phyloP scores from a whole-genome alignment of 192 early-diverging fungal genomes.

The Coemansia sp. region DNA sequence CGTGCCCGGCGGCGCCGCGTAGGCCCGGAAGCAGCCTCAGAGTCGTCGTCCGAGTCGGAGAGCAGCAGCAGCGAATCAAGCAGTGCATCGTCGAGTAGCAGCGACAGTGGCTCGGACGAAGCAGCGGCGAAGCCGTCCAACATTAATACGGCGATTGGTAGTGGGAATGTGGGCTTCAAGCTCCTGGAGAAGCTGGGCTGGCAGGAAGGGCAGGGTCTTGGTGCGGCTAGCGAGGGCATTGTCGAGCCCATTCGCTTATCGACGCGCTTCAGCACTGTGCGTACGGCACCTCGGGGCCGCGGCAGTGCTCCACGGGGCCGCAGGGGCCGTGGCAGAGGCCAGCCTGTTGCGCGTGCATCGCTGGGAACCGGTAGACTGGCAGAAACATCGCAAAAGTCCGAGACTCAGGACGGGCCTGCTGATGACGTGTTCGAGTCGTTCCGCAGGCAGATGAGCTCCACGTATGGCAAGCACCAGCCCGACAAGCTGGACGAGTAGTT shows the following conservation, averaged over 20 bases:
- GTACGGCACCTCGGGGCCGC: neutral
- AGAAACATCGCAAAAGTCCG: neutral
- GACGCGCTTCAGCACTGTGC: conserved; percentile 28
- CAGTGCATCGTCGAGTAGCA: neutral
- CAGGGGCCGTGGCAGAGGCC: neutral
- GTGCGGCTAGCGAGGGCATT: conserved; percentile 30
- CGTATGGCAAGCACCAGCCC: conserved; percentile 6
- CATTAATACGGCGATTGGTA: conserved; percentile 35
- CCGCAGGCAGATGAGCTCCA: conserved; percentile 33
- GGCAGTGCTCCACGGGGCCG: neutral
- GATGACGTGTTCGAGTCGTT: conserved; percentile 18
- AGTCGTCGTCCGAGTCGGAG: conserved; percentile 1
- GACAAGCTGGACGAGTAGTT: neutral
- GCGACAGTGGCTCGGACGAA: conserved; percentile 1
- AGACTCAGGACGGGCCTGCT: neutral
- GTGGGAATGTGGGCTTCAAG: conserved; percentile 40
- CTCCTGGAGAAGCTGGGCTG: conserved; percentile 40
- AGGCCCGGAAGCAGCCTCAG: conserved; percentile 1
- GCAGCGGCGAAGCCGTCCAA: neutral
- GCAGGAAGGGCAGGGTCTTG: conserved; percentile 41
- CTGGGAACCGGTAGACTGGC: conserved; percentile 12
- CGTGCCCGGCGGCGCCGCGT: conserved; percentile 3
- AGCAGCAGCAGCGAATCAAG: neutral
- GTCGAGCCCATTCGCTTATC: conserved; percentile 26
- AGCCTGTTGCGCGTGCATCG: conserved; percentile 8